phyloP scores from a whole-genome alignment of 257 asterid genomes.

The Catharanthus roseus region DNA sequence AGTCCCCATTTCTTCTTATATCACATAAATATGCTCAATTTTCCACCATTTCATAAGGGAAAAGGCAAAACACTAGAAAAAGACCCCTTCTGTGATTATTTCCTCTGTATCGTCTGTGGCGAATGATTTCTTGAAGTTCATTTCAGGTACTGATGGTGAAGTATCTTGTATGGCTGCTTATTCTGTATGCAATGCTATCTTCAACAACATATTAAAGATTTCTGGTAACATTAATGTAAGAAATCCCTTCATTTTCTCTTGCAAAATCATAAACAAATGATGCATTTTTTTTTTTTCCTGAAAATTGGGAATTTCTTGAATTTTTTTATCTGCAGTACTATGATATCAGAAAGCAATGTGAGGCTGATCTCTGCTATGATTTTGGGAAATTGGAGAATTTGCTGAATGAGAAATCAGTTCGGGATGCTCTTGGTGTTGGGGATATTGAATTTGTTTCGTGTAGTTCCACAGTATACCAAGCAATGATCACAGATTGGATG shows the following conservation, averaged over 20 bases:
- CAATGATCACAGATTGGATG: conserved; percentile 10
- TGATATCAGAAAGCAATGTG: conserved; percentile 46
- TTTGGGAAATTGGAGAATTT: conserved; percentile 40
- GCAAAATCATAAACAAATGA: background rate
- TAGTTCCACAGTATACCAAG: conserved; percentile 1
- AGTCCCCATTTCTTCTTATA: background rate
- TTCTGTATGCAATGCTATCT: conserved; percentile 24
- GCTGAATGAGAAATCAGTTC: conserved; percentile 37
- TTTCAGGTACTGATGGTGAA: conserved; percentile 37
- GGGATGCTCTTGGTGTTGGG: conserved; percentile 41
- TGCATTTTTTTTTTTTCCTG: background rate
- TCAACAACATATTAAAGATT: conserved; percentile 18
- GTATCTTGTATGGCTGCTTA: conserved; percentile 34
- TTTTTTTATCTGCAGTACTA: conserved; percentile 33
- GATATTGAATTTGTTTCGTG: conserved; percentile 24
- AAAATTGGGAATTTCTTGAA: background rate
- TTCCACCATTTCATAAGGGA: too few species aligned
- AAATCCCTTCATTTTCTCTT: background rate
- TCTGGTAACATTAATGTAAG: conserved; percentile 34
- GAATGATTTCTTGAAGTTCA: conserved; percentile 9
- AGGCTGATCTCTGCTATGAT: conserved; percentile 47
- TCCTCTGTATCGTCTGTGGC: conserved; percentile 3
- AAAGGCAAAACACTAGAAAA: background rate
- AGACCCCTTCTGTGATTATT: background rate
- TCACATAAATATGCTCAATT: background rate